Evolutionary conservation across 306 rosid species (phyloP).

Genomic region (Medicago truncatula): MtrunA17r5.0-ANR NC_053043.1:9059001-9059500

Average conservation of each 20-base stretch:
- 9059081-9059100: conserved; percentile 68
- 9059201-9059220: conserved; percentile 78
- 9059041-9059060: conserved; percentile 76
- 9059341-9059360: conserved; percentile 57
- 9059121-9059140: conserved; percentile 73
- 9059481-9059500: too few species aligned
- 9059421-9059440: too few species aligned
- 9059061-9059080: conserved; percentile 75
- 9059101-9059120: conserved; percentile 82
- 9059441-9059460: too few species aligned
- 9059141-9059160: conserved; percentile 55
- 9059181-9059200: conserved; percentile 65
- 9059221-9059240: conserved; percentile 70
- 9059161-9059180: conserved; percentile 64
- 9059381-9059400: too few species aligned
- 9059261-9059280: conserved; percentile 67
- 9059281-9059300: conserved; percentile 76
- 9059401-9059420: too few species aligned
- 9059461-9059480: too few species aligned
- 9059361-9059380: too few species aligned
- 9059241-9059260: conserved; percentile 56
- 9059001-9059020: conserved; percentile 92
- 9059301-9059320: conserved; percentile 72
- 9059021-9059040: conserved; percentile 73
- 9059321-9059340: conserved; percentile 63